Evolutionary conservation across 345 rosid species (phyloP).

Genomic region (Geranium brycei): DNA sequence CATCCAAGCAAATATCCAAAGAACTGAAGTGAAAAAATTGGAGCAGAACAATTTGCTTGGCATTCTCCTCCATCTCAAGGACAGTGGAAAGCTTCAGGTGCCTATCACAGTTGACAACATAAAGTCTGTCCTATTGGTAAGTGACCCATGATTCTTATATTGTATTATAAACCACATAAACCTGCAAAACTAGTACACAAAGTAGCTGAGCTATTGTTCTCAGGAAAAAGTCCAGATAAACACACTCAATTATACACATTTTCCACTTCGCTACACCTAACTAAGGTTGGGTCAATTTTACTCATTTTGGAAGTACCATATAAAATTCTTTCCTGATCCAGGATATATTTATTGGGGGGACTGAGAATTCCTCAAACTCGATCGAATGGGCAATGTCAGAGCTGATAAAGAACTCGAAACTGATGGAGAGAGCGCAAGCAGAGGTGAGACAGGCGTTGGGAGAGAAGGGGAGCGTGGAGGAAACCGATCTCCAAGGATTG

Average conservation of each 20-base stretch:
- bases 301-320: background rate
- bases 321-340: background rate
- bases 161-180: background rate
- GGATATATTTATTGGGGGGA: conserved; percentile 10
- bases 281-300: background rate
- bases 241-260: background rate
- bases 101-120: conserved; percentile 1
- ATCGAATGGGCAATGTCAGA: conserved; percentile 20
- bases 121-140: background rate
- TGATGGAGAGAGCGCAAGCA: conserved; percentile 14
- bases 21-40: background rate
- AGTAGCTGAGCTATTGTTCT: background rate
- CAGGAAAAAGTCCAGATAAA: too few species aligned
- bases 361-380: conserved; percentile 4
- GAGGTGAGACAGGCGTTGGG: conserved; percentile 6
- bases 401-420: conserved; percentile 10
- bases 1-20: background rate
- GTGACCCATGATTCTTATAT: background rate
- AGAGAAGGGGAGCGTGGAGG: conserved; percentile 3
- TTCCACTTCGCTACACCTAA: too few species aligned
- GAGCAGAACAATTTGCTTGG: conserved; percentile 7
- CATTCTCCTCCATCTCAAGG: conserved; percentile 2
- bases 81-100: background rate
- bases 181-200: background rate
- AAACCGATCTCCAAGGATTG: conserved; percentile 3